Base-by-base conservation (phyloP, 768 basidiomycete species). In the Suillus lakei region DNA sequence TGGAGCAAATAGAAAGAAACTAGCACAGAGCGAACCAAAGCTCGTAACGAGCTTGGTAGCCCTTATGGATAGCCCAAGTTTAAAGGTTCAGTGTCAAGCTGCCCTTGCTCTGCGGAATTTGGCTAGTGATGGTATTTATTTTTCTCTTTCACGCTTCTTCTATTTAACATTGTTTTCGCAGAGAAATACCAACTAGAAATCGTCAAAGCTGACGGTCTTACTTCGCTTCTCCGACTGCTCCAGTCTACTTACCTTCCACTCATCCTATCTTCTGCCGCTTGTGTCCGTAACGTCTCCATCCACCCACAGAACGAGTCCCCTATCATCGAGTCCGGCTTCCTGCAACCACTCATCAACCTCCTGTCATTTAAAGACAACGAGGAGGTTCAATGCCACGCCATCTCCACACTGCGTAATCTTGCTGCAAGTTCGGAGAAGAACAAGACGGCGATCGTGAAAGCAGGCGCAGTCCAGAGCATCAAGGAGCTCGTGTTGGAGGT, bases 151-250 rank as follows among this genome's bases (percentile, higher is more conserved):
- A 39, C 34, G 53, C 18, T 36, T 48, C 10, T 36, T 51, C 62
- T 43, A 38, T 48, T 38, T 34, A 41, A 34, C 67, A 23, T 26
- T 44, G 18, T 41, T 68, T 41, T 48, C 34, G 3, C 76, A 98
- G 96, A 99, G 81, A 98, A 98, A 81, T 99, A 99, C 76, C 98
- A 99, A 72, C 84, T 99, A 60, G 98, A 99, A 77, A 99, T 99
- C 62, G 98, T 99, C 73, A 96, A 95, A 77, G 90, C 93, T 41
- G 94, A 97, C 66, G 98, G 98, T 54, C 86, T 99, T 21, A 87
- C 91, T 61, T 91, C 97, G 7, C 86, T 99, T 41, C 88, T 99
- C 50, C 94, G 98, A 56, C 91, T 99, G 36, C 84, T 99, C 34
- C 95, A 96, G 76, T 99, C 97, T 1, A 93, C 96, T 3, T 99